A percentile compares a stretch with the other conserved stretches of the same genome.
phyloP scores from a whole-genome alignment of 345 rosid species.

The Litchi chinensis region DNA sequence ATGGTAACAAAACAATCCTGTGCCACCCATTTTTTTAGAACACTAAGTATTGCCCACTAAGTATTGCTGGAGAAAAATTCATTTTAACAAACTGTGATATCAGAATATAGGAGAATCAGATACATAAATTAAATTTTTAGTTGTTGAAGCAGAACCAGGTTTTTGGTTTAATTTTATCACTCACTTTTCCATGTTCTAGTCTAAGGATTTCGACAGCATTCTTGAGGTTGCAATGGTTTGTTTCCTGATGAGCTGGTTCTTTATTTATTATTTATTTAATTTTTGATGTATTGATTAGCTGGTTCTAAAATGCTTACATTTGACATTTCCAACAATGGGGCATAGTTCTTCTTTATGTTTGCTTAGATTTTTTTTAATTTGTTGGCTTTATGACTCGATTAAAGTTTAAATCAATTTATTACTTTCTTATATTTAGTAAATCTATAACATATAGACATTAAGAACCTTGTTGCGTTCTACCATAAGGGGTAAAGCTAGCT shows the following conservation, averaged over 20 bases:
- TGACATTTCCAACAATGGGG: not conserved
- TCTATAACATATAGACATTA: too few relatives aligned
- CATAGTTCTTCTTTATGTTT: slow-evolving; percentile 5
- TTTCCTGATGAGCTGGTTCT: too few relatives aligned
- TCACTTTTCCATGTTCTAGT: not conserved
- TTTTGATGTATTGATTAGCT: too few relatives aligned
- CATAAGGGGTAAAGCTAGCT: too few relatives aligned
- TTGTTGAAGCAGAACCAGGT: not conserved
- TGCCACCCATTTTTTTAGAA: not conserved
- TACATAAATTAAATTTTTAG: not conserved
- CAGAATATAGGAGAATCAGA: not conserved
- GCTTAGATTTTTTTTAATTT: not conserved
- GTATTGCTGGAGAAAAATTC: not conserved
- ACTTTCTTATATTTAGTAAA: too few relatives aligned
- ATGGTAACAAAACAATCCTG: not conserved
- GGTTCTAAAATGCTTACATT: not conserved
- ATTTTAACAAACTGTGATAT: not conserved
- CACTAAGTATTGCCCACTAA: not conserved
- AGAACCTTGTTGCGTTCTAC: too few relatives aligned
- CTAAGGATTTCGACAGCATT: not conserved
- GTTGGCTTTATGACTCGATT: not conserved
- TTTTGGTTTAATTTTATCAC: not conserved
- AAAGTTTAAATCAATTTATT: slow-evolving; percentile 4
- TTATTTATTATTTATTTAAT: too few relatives aligned
- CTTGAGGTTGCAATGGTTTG: not conserved